Percentiles rank a stretch among this genome's conserved stretches.
phyloP scores from a whole-genome alignment of 176 grass and related monocot genomes.

The Rhipidocladum racemiflorum region DNA sequence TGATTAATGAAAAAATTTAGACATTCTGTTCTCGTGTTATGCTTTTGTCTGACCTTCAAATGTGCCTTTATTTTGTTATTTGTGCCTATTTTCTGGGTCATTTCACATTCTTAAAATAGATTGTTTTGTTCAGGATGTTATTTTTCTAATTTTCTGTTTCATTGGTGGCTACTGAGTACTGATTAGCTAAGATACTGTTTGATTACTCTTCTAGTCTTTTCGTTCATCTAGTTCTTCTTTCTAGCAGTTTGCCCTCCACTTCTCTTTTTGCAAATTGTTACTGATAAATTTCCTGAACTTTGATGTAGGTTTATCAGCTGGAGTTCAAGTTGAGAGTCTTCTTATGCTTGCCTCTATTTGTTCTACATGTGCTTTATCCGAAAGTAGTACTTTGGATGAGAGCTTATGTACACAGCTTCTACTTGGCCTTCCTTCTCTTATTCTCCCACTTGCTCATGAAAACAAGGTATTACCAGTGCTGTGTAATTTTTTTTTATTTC shows the following conservation, averaged over 20 bases:
- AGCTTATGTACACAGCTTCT: constrained; percentile 63
- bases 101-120: neutral
- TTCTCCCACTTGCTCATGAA: constrained; percentile 71
- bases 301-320: constrained; percentile 49
- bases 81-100: neutral
- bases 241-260: neutral
- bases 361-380: constrained; percentile 55
- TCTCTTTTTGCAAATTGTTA: constrained; percentile 1
- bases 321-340: constrained; percentile 71
- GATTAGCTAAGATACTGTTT: constrained; percentile 9
- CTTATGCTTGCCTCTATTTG: constrained; percentile 53
- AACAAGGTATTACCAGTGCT: constrained; percentile 53
- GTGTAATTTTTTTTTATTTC: neutral
- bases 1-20: neutral
- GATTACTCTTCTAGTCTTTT: constrained; percentile 12
- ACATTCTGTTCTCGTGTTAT: neutral
- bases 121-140: neutral
- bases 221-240: neutral
- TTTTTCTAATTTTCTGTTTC: neutral
- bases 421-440: constrained; percentile 65
- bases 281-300: constrained; percentile 24
- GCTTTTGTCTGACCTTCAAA: neutral
- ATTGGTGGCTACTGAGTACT: neutral
- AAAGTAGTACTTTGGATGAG: constrained; percentile 65
- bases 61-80: constrained; percentile 6